Evolutionary conservation across 2,329 filamentous ascomycete genomes (phyloP).

Genomic region (Neopestalotiopsis sp.): DNA sequence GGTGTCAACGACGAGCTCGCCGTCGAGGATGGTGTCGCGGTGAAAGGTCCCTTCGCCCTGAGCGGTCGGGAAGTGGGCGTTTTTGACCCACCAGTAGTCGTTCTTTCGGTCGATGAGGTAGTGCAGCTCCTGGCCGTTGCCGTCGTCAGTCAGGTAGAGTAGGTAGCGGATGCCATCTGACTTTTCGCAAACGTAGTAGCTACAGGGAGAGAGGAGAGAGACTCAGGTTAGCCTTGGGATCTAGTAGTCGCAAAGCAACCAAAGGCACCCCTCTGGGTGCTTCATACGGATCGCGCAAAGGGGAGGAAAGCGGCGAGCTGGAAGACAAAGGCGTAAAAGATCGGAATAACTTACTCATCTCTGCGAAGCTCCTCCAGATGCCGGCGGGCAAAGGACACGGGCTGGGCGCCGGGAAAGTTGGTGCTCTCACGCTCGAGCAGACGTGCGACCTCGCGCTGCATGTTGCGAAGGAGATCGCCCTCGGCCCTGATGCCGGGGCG

Average conservation of each 20-base stretch:
- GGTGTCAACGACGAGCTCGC: constrained; percentile 90
- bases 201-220: constrained; percentile 41
- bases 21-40: constrained; percentile 82
- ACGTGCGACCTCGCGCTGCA: constrained; percentile 76
- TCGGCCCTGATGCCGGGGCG: constrained; percentile 71
- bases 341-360: constrained; percentile 56
- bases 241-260: constrained; percentile 46
- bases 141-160: constrained; percentile 81
- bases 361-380: constrained; percentile 83
- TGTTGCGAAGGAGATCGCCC: constrained; percentile 60
- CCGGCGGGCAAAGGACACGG: constrained; percentile 84
- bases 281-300: too few relatives aligned
- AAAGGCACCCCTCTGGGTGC: background rate
- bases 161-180: constrained; percentile 95
- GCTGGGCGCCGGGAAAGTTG: constrained; percentile 88
- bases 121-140: constrained; percentile 69
- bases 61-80: constrained; percentile 77
- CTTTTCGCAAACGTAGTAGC: constrained; percentile 97
- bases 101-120: constrained; percentile 98
- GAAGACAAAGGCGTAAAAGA: background rate
- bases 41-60: constrained; percentile 73
- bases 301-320: too few relatives aligned
- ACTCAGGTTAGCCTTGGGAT: background rate
- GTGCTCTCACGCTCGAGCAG: constrained; percentile 74
- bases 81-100: constrained; percentile 87